Evolutionary conservation across 306 rosid species (phyloP), one percentile per base, ranked within the genome.

Genomic region (Gynostemma pentaphyllum): DNA sequence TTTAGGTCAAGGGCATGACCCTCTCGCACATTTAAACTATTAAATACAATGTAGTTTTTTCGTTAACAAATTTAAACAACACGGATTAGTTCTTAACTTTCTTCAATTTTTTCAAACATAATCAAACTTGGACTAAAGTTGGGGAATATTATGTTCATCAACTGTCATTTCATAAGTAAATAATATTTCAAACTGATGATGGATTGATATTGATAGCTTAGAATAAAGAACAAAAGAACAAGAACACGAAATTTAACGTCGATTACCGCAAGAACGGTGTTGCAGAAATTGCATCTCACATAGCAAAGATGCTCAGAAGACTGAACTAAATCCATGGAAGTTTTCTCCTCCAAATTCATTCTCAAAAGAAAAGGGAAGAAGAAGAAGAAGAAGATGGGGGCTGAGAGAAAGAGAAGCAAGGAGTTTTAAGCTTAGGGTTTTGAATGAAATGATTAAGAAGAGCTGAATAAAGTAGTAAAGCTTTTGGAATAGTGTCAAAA

Each of bases 241-340:
- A 10, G 24, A 47, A n/a, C n/a, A n/a, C n/a, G n/a, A n/a, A n/a
- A n/a, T n/a, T n/a, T n/a, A n/a, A n/a, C n/a, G n/a, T n/a, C n/a
- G 46, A 67, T 40, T 72, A 85, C 99, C 82, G 96, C 96, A 23
- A 92, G 99, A 70, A 92, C 88, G 39, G 97, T 86, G 94, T 75
- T 84, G 78, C 99, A 92, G 77, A 88, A 92, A 84, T 86, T 88
- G 88, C 99, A 92, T 62, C 95, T 89, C 46, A 88, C 97, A 49
- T 92, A 92, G 80, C 99, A 92, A 72, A 88, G 87, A 39, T 92
- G 96, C 50, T 88, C 97, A 67, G 95, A 75, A 0, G 94, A 81
- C 21, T 85, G 90, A 76, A 62, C 76, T 27, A 81, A 66, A 69
- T 86, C 99, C 95, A 79, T 83, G 65, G 85, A 66, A 28, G 75